phyloP scores from a whole-genome alignment of 257 asterid species.

The Misopates orontium region DNA sequence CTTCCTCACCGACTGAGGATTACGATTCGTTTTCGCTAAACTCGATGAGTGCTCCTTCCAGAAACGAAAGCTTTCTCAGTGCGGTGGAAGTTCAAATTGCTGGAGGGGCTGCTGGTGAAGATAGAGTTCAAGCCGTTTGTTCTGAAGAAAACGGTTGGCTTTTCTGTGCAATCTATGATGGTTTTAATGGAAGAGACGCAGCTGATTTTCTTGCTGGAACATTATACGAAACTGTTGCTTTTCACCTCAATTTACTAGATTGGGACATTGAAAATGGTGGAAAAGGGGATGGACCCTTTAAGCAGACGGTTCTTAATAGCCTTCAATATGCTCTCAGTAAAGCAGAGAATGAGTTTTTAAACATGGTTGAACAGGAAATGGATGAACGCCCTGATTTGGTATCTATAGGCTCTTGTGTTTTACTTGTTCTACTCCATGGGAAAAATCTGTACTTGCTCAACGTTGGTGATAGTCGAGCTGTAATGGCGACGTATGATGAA shows the following conservation, averaged over 20 bases:
- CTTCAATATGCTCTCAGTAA: constrained; percentile 68
- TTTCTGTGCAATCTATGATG: constrained; percentile 84
- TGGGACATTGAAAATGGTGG: constrained; percentile 51
- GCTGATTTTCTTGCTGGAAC: constrained; percentile 98
- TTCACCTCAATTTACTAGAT: constrained; percentile 61
- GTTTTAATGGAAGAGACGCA: constrained; percentile 94
- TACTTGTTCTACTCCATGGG: constrained; percentile 70
- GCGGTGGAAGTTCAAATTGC: constrained; percentile 78
- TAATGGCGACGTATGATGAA: constrained; percentile 66
- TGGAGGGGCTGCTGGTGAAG: constrained; percentile 99
- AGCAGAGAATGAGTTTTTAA: constrained; percentile 82
- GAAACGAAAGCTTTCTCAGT: constrained; percentile 67
- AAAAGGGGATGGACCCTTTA: constrained; percentile 28
- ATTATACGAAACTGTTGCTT: constrained; percentile 64
- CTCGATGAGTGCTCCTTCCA: constrained; percentile 55
- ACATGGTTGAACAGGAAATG: constrained; percentile 98
- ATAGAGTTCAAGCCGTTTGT: constrained; percentile 95
- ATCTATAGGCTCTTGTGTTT: constrained; percentile 83
- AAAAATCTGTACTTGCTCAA: constrained; percentile 73
- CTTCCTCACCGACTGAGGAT: constrained; percentile 73
- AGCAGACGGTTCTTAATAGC: constrained; percentile 63
- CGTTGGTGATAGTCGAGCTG: constrained; percentile 95
- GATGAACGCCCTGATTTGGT: constrained; percentile 97
- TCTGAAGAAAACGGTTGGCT: constrained; percentile 96
- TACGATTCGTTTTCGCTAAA: constrained; percentile 55